Base-by-base conservation (phyloP, 495 filamentous ascomycete species). In the Aspergillus funiculosus region DNA sequence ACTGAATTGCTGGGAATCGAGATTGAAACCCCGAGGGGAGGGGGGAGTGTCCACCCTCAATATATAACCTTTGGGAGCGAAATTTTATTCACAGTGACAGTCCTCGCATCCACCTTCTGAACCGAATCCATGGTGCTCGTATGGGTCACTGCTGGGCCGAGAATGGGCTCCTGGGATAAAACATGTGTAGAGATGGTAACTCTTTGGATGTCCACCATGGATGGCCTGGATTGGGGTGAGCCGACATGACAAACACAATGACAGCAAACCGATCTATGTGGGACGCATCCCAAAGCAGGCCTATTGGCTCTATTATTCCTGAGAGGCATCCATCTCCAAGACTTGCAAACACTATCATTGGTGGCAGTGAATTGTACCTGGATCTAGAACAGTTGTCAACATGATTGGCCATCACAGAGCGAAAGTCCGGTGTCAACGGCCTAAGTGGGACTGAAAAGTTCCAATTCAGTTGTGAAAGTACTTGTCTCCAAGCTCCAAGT, bases 241-340 rank as follows among this genome's bases (percentile, higher is more conserved):
- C 6, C 4, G 2, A 40, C 3, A 6, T 19, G 22, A 21, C 14
- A 15, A 19, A 37, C 34, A 35, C 8, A 25, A 11, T 8, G 15
- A 28, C n/a, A 7, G 26, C 26, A 28, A n/a, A 39, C 9, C 11
- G 15, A 19, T 37, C 8, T 24, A 31, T 31, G 15, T n/a, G n/a
- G n/a, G n/a, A n/a, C n/a, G n/a, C n/a, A n/a, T n/a, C n/a, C 17
- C 30, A 24, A 42, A 42, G 39, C 39, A 42, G 26, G 21, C 15
- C 27, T 19, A 42, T 42, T 42, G 39, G 39, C 14, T 19, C 20
- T 13, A 13, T 21, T 14, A 2, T 6, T 13, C 17, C 2, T 13
- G n/a, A 31, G 5, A 19, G 25, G n/a, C n/a, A n/a, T n/a, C n/a
- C 27, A 5, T 26, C 2, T 24, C 39, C 39, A 31, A 21, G 10